A percentile compares a stretch with the other conserved stretches of the same genome.
These are phyloP conservation scores for Cyberlindnera mycetangii DNA, from an alignment of 805 yeast genomes.

Conservation along the genomic window DNA sequence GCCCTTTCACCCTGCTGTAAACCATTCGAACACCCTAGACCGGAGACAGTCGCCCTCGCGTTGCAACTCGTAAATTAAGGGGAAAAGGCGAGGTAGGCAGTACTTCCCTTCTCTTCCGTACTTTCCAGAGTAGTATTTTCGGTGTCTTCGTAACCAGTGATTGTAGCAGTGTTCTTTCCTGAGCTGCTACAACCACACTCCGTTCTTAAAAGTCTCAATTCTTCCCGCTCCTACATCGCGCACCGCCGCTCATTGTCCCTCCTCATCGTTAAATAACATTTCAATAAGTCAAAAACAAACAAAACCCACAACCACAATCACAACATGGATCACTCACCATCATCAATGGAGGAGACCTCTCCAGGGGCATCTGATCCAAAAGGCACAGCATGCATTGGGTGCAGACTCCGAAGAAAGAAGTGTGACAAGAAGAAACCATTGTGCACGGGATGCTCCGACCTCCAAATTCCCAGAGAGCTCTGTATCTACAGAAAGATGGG, in stretches of 20 bases:
- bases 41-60: constrained; percentile 4
- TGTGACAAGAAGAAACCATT: constrained; percentile 16
- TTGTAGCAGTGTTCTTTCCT: neutral
- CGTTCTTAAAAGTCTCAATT: neutral
- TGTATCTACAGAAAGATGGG: constrained; percentile 22
- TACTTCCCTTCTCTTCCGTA: neutral
- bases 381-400: constrained; percentile 21
- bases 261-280: neutral
- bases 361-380: constrained; percentile 1
- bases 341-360: neutral
- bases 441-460: constrained; percentile 16
- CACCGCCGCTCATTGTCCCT: neutral
- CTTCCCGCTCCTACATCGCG: too few species aligned
- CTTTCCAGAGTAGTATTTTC: neutral
- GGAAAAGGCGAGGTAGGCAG: neutral
- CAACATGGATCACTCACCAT: neutral
- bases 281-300: neutral
- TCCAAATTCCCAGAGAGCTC: constrained; percentile 18
- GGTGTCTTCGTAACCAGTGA: too few species aligned
- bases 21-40: neutral
- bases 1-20: too few species aligned
- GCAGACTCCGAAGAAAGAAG: constrained; percentile 17
- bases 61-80: neutral
- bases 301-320: neutral
- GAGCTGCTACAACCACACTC: neutral